Base-by-base conservation (phyloP, 2,329 filamentous ascomycete species). In the Chaetothyriales sp. region DNA sequence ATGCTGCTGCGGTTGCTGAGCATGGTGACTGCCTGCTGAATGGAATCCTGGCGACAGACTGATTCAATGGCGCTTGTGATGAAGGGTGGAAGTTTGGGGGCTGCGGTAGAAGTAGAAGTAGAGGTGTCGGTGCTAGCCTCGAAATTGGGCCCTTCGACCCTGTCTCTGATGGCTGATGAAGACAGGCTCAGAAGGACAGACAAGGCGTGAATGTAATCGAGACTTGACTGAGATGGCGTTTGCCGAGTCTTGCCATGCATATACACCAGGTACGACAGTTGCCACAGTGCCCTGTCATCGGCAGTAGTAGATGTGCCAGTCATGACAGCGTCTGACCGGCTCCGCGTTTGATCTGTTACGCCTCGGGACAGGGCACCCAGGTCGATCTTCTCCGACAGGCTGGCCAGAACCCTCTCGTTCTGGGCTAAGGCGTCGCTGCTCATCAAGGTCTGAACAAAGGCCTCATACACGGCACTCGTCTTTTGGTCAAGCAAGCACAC, bases 1-100 rank as follows among this genome's bases (percentile, higher is more conserved):
- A 40, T 40, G 13, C 33, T 40, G 15, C 10, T 40, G 33, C 33
- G 33, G 13, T 40, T 40, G 15, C 33, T 40, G 9, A 40, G 33
- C 2, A 40, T 40, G 10, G 33, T 40, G 10, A 40, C 33, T 5
- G 33, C 53, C 9, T 52, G 46, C 46, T 53, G 54, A n/a, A 59
- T 48, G n/a, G 51, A 55, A 20, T 56, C 48, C 47, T 56, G 54
- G 22, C 70, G 69, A 9, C 73, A 70, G 7, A 86, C 68, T 6
- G 84, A 70, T 20, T 75, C 75, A 0, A 95, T 70, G 59, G 88
- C 80, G 0, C 76, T 71, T 46, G 76, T 75, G 10, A 94, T 67
- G 62, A 88, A 85, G 0, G 72, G 60, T 51, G 65, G 65, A 33
- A 73, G 54, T 61, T 60, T 49, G 52, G 67, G 62, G 56, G 69